A percentile compares a stretch with the other conserved stretches of the same genome.
Conservation (phyloP, 768 basidiomycete species). For the Paxillus rubicundulus region DNA sequence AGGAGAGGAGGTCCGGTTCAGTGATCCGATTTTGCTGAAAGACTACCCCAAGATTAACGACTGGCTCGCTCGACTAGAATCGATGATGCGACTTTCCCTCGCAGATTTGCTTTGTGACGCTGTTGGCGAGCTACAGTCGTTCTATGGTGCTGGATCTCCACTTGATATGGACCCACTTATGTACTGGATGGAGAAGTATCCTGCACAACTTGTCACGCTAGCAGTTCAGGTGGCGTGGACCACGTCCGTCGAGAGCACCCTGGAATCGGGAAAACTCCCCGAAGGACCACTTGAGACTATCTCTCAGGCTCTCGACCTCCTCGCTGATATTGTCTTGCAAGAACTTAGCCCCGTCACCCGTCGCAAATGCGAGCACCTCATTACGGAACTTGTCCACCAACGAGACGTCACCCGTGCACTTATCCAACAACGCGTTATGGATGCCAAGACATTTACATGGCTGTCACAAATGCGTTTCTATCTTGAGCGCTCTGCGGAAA, state of each 20-base stretch:
- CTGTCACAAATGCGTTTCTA: constrained; percentile 99
- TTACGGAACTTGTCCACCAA: constrained; percentile 98
- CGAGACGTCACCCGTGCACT: constrained; percentile 89
- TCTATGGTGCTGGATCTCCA: constrained; percentile 67
- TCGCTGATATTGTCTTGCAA: constrained; percentile 94
- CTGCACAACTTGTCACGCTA: constrained; percentile 95
- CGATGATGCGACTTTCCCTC: constrained; percentile 89
- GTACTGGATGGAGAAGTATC: constrained; percentile 90
- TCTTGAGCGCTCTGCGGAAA: constrained; percentile 65
- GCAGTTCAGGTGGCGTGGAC: constrained; percentile 97
- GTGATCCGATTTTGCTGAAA: constrained; percentile 79
- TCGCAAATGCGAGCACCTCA: constrained; percentile 96
- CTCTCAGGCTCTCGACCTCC: constrained; percentile 80
- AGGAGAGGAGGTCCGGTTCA: constrained; percentile 89
- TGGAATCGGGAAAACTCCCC: constrained; percentile 56
- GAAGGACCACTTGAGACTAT: constrained; percentile 72
- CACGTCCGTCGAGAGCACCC: constrained; percentile 66
- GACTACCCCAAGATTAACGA: constrained; percentile 98
- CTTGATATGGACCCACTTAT: constrained; percentile 71
- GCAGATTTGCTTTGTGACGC: constrained; percentile 79
- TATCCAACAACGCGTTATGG: constrained; percentile 58
- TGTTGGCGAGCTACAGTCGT: constrained; percentile 72
- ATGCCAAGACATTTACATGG: constrained; percentile 83
- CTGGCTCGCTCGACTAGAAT: constrained; percentile 91
- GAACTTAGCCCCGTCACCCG: constrained; percentile 90